phyloP scores from a whole-genome alignment of 352 stramenopile genomes.

The Phytophthora rubi region DNA sequence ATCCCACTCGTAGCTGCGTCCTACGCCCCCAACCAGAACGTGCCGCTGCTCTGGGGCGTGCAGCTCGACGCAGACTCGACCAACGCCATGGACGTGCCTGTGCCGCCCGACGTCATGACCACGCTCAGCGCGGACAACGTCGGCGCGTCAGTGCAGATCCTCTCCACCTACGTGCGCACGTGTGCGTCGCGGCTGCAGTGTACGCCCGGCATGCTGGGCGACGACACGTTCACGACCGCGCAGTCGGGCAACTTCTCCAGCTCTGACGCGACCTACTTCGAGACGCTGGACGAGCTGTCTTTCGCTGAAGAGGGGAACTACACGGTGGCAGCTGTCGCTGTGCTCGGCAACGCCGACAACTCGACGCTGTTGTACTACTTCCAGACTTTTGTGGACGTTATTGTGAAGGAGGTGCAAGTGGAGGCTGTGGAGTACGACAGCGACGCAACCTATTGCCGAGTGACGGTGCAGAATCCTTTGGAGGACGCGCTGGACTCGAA shows the following conservation, averaged over 20 bases:
- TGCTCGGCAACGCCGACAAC: constrained; percentile 47
- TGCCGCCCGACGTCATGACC: constrained; percentile 41
- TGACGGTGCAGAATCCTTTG: constrained; percentile 45
- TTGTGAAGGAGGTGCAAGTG: constrained; percentile 33
- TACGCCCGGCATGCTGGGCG: constrained; percentile 33
- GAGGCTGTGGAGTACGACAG: constrained; percentile 39
- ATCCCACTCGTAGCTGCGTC: constrained; percentile 45
- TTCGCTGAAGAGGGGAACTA: constrained; percentile 47
- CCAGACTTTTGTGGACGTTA: constrained; percentile 50
- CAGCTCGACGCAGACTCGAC: constrained; percentile 32
- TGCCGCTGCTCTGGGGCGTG: constrained; percentile 57
- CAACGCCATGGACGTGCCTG: constrained; percentile 56
- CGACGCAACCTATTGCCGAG: constrained; percentile 56
- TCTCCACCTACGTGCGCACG: constrained; percentile 49
- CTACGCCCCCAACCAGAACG: constrained; percentile 46
- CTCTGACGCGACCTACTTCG: constrained; percentile 43
- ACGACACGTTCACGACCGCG: constrained; percentile 26
- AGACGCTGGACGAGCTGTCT: constrained; percentile 41
- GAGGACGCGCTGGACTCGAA: constrained; percentile 30
- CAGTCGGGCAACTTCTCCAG: constrained; percentile 58
- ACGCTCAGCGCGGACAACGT: constrained; percentile 42
- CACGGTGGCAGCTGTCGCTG: constrained; percentile 53
- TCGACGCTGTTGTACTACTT: constrained; percentile 56
- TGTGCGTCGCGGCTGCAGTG: constrained; percentile 44
- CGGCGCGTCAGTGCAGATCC: constrained; percentile 48